Evolutionary conservation across 169 alveolate genomes (phyloP), one percentile per base, ranked within the genome.

Genomic region (Cryptosporidium parvum): DNA sequence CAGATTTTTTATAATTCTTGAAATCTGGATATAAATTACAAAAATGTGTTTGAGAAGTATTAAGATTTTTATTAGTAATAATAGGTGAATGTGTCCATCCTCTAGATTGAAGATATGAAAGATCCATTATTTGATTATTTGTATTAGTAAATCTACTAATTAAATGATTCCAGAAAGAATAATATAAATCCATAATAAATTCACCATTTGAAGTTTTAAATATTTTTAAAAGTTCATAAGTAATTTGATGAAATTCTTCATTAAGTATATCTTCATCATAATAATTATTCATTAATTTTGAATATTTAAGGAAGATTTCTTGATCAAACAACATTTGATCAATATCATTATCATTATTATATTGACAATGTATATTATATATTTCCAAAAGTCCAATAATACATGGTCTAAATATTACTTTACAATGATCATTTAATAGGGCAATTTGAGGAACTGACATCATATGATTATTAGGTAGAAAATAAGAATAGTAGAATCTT

Each of bases 401-500:
- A 21, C 80, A 31, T 33, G 89, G 89, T 33, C 89, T 61, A 48
- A 62, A 80, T 14, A 80, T 23, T 2, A 80, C 51, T 23, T 80
- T 80, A 23, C 89, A 80, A 16, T 80, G 29, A 62, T 65, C 45
- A 10, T 80, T 80, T 23, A 80, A 33, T 39, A 80, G 59, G 6
- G 89, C 89, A 42, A 80, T 39, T 44, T 80, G 89, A 12, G 89
- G 89, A 9, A 80, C 75, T 23, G 89, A 80, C 52, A 80, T 45
- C 65, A 65, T 65, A 39, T 45, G 33, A 26, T 80, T 37, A 59
- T 80, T 80, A 4, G 75, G 80, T 23, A 80, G 10, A 44, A 80
- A 80, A 48, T 80, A 80, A 61, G 89, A 61, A 37, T 80, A 80
- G 14, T 80, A 80, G 35, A 62, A 61, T 59, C 86, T 73, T 31